Conservation (phyloP, 2,329 filamentous ascomycete species). For the Colletotrichum sp. region DNA sequence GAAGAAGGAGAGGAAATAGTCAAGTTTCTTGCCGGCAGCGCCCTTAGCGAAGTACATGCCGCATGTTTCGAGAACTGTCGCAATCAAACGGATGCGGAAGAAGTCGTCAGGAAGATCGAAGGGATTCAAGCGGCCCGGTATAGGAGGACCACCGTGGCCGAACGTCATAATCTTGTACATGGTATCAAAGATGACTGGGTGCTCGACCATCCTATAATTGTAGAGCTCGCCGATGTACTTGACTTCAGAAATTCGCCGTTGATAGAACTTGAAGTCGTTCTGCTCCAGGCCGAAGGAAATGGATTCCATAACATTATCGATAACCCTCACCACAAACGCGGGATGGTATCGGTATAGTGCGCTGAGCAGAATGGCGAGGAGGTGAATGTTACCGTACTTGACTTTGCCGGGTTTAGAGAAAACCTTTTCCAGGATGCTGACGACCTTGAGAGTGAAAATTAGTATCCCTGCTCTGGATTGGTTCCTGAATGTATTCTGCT, state of each 20-base stretch:
- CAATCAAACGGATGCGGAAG: slow-evolving; percentile 90
- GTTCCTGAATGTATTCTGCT: slow-evolving; percentile 13
- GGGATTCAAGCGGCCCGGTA: slow-evolving; percentile 76
- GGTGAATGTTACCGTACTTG: slow-evolving; percentile 95
- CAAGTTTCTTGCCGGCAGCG: slow-evolving; percentile 92
- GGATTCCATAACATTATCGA: slow-evolving; percentile 90
- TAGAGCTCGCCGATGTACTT: slow-evolving; percentile 97
- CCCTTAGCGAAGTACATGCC: slow-evolving; percentile 96
- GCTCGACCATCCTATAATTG: slow-evolving; percentile 96
- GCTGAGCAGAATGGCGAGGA: slow-evolving; percentile 87
- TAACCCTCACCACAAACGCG: slow-evolving; percentile 86
- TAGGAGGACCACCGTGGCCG: slow-evolving; percentile 85
- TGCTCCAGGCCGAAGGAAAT: slow-evolving; percentile 88
- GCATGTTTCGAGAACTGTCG: slow-evolving; percentile 91
- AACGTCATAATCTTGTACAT: slow-evolving; percentile 95
- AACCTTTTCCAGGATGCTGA: slow-evolving; percentile 81
- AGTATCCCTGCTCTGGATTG: neutral
- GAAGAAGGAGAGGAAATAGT: slow-evolving; percentile 96
- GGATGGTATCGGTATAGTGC: slow-evolving; percentile 92
- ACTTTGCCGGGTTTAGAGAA: slow-evolving; percentile 97
- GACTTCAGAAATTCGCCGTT: slow-evolving; percentile 91
- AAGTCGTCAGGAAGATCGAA: slow-evolving; percentile 93
- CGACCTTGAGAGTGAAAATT: slow-evolving; percentile 50
- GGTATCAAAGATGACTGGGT: slow-evolving; percentile 92
- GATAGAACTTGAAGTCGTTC: slow-evolving; percentile 97